These are phyloP conservation scores for Bruguiera hainesii DNA, from an alignment of 441 rosid genomes.

Conservation along the genomic window DNA sequence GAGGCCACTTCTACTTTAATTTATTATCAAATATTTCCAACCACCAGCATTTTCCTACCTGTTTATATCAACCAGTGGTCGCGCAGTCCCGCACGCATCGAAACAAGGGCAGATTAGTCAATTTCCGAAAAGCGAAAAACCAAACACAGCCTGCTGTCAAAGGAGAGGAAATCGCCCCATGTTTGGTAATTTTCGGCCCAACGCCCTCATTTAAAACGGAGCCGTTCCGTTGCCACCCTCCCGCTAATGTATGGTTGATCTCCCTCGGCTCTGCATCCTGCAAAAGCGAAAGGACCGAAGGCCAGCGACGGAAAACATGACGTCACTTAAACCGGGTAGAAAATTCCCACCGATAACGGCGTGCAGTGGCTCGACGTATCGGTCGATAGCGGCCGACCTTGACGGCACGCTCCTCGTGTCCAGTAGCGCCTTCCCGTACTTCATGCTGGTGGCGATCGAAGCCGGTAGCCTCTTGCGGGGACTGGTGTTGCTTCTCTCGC, in stretches of 20 bases:
- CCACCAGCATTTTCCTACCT: too few species aligned
- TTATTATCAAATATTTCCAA: too few species aligned
- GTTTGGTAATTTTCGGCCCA: constrained; percentile 27
- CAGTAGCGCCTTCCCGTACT: constrained; percentile 81
- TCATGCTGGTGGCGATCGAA: constrained; percentile 82
- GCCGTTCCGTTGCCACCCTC: constrained; percentile 23
- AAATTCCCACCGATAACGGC: constrained; percentile 60
- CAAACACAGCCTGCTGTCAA: too few species aligned
- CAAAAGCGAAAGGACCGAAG: too few species aligned
- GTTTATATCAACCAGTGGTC: too few species aligned
- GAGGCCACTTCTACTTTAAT: too few species aligned
- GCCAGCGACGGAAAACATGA: constrained; percentile 26
- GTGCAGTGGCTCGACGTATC: constrained; percentile 46
- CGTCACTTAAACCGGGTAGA: constrained; percentile 28
- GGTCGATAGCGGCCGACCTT: constrained; percentile 90
- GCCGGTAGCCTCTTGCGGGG: constrained; percentile 86
- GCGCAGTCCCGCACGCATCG: too few species aligned
- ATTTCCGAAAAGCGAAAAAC: too few species aligned
- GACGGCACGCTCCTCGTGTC: constrained; percentile 86
- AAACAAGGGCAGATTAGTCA: too few species aligned
- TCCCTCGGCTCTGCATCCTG: neutral
- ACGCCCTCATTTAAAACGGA: constrained; percentile 42
- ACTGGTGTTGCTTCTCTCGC: constrained; percentile 62
- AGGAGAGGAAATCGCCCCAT: neutral
- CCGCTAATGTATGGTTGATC: neutral